Conservation (phyloP, 2,329 filamentous ascomycete species). For the Chalaropsis thielavioides region DNA sequence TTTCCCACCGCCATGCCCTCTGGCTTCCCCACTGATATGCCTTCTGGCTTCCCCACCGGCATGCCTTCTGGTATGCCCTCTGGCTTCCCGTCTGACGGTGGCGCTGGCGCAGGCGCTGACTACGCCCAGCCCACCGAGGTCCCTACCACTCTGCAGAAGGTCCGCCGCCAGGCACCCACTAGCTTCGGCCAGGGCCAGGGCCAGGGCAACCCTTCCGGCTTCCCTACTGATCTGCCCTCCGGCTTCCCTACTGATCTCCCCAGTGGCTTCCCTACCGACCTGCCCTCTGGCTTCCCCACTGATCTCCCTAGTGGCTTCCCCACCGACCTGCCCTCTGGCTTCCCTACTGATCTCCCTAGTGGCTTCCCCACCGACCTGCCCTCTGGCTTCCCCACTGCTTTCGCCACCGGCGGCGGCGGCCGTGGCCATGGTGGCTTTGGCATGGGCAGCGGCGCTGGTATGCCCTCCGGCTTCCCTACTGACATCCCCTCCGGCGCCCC, state of each 20-base stretch:
- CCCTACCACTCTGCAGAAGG: constrained; percentile 11
- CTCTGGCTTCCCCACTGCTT: not conserved
- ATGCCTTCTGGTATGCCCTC: not conserved
- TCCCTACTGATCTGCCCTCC: not conserved
- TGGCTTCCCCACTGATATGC: not conserved
- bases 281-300: not conserved
- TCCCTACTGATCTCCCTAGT: not conserved
- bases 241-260: not conserved
- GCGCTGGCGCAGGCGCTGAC: too few species aligned
- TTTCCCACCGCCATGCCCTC: not conserved
- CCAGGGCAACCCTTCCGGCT: not conserved
- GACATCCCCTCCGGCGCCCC: not conserved
- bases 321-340: not conserved
- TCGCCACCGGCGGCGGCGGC: constrained; percentile 4
- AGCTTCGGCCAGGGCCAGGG: not conserved
- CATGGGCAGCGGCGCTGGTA: not conserved
- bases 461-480: constrained; percentile 4
- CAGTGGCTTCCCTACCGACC: not conserved
- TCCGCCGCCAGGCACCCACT: constrained; percentile 6
- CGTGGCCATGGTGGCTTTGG: not conserved
- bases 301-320: not conserved
- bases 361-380: not conserved
- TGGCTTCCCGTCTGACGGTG: not conserved
- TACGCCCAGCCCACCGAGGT: not conserved
- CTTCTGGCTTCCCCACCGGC: not conserved